phyloP scores from a whole-genome alignment of 768 basidiomycete genomes.

The Lactifluus hygrophoroides region DNA sequence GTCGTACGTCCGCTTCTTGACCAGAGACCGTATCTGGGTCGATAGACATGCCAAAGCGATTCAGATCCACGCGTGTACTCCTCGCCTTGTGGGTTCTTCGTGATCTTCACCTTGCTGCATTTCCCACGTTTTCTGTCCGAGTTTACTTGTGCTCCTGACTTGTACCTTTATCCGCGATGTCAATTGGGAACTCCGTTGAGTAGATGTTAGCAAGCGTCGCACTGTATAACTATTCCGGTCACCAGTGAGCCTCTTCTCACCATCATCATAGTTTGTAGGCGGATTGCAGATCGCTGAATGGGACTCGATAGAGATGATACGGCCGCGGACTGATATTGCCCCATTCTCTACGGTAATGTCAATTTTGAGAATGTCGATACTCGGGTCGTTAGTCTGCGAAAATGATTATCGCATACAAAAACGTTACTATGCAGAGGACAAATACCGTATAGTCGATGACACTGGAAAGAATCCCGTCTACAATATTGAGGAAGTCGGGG shows the following conservation, averaged over 20 bases:
- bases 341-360: conserved; percentile 76
- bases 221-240: conserved; percentile 97
- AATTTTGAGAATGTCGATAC: conserved; percentile 89
- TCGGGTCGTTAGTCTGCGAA: conserved; percentile 79
- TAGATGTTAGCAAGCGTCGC: conserved; percentile 98
- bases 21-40: conserved; percentile 85
- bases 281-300: conserved; percentile 88
- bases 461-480: conserved; percentile 98
- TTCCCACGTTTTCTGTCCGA: conserved; percentile 92
- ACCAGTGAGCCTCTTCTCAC: conserved; percentile 97
- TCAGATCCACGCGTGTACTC: conserved; percentile 86
- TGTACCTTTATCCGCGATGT: conserved; percentile 85
- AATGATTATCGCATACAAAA: neutral
- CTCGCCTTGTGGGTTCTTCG: conserved; percentile 77
- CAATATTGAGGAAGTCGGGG: conserved; percentile 98
- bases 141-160: conserved; percentile 90
- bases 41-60: conserved; percentile 89
- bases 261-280: conserved; percentile 95
- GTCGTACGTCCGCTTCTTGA: conserved; percentile 93
- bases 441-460: conserved; percentile 97
- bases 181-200: conserved; percentile 90
- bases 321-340: conserved; percentile 85
- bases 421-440: neutral
- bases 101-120: conserved; percentile 86
- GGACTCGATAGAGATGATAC: conserved; percentile 94